Evolutionary conservation across 192 early-diverging fungal genomes (phyloP).

Genomic region (Linderina pennispora): DNA sequence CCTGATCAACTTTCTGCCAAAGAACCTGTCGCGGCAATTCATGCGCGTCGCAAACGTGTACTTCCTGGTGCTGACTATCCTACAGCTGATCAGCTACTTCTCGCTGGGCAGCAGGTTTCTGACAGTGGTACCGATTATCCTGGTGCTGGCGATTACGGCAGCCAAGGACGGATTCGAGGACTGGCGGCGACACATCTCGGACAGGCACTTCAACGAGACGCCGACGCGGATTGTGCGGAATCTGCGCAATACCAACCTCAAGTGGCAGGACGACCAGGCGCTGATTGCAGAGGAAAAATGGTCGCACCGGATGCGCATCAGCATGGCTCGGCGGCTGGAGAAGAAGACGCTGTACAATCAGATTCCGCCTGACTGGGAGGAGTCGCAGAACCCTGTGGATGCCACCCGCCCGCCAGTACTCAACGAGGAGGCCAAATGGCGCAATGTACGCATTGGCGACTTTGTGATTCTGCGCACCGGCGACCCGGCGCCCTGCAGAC

Average conservation of each 20-base stretch:
- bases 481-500: constrained; percentile 81
- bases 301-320: constrained; percentile 19
- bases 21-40: constrained; percentile 92
- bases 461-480: constrained; percentile 77
- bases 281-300: constrained; percentile 13
- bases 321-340: constrained; percentile 28
- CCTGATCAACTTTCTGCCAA: constrained; percentile 76
- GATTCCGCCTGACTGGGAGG: constrained; percentile 36
- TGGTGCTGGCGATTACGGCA: constrained; percentile 76
- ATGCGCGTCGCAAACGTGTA: constrained; percentile 76
- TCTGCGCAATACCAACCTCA: constrained; percentile 56
- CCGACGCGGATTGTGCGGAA: constrained; percentile 52
- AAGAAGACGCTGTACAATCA: constrained; percentile 40
- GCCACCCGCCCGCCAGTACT: constrained; percentile 27
- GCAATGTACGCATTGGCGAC: constrained; percentile 77
- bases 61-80: constrained; percentile 62
- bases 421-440: constrained; percentile 53
- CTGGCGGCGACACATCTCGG: constrained; percentile 77
- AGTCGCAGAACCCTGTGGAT: constrained; percentile 27
- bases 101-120: constrained; percentile 71
- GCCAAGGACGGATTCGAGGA: constrained; percentile 90
- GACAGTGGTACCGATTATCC: constrained; percentile 73
- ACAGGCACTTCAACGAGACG: constrained; percentile 76
- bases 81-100: constrained; percentile 77
- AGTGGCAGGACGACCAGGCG: constrained; percentile 28